These are phyloP conservation scores for Penicillium sp. DNA, from an alignment of 2,329 filamentous ascomycete species.

Conservation along the genomic window DNA sequence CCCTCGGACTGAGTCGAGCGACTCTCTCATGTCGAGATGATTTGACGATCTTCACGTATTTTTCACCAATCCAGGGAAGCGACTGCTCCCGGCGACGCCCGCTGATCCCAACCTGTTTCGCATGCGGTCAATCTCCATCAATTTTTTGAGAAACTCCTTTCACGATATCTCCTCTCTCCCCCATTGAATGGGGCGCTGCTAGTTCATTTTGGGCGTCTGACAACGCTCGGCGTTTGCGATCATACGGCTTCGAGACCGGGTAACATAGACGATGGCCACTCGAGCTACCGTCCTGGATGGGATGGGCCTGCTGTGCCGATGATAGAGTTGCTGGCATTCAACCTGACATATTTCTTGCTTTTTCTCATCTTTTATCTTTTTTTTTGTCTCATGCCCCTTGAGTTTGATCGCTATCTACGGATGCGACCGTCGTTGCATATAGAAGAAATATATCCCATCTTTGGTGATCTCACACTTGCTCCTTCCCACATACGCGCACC, in stretches of 20 bases:
- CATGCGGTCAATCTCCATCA: conserved; percentile 2
- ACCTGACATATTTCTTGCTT: conserved; percentile 9
- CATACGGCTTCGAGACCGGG: conserved; percentile 13
- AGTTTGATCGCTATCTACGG: conserved; percentile 19
- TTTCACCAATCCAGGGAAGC: too few relatives aligned
- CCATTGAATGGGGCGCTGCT: conserved; percentile 11
- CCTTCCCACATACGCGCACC: background rate
- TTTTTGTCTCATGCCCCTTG: conserved; percentile 17
- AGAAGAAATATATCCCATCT: conserved; percentile 22
- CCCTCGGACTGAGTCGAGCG: conserved; percentile 37
- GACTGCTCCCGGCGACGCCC: conserved; percentile 11
- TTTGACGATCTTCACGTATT: conserved; percentile 7
- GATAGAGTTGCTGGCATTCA: conserved; percentile 18
- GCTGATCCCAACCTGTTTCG: conserved; percentile 8
- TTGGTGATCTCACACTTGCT: conserved; percentile 8
- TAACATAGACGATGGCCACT: conserved; percentile 16
- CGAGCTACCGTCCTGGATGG: conserved; percentile 11
- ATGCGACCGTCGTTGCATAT: conserved; percentile 22
- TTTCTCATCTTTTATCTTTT: conserved; percentile 7
- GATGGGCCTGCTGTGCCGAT: conserved; percentile 10
- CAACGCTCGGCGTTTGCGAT: too few relatives aligned
- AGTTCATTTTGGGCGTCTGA: conserved; percentile 21
- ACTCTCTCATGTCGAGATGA: conserved; percentile 37
- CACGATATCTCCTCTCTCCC: conserved; percentile 15
- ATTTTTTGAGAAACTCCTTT: conserved; percentile 16